These are phyloP conservation scores for Pythium phragmiticola DNA, from an alignment of 352 stramenopile species.

Conservation along the genomic window DNA sequence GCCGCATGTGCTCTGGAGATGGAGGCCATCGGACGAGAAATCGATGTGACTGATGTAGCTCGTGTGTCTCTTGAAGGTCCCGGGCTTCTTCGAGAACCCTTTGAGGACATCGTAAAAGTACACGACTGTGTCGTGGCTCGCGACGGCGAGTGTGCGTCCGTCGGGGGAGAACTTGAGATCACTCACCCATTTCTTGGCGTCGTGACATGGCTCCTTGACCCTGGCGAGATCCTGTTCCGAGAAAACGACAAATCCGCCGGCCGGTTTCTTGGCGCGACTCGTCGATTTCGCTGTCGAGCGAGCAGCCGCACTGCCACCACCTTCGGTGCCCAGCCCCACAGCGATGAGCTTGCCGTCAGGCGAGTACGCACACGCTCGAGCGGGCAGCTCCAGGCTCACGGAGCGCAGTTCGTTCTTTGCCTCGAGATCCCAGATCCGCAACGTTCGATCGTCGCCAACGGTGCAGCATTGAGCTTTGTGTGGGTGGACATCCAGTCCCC, in stretches of 20 bases:
- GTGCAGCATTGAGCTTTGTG: constrained; percentile 64
- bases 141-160: constrained; percentile 53
- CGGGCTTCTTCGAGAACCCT: constrained; percentile 52
- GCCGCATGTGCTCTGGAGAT: constrained; percentile 71
- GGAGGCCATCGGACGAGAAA: constrained; percentile 66
- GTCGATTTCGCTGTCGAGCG: constrained; percentile 10
- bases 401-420: constrained; percentile 40
- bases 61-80: constrained; percentile 74
- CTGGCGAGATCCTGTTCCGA: constrained; percentile 43
- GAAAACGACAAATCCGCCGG: constrained; percentile 66
- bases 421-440: constrained; percentile 82
- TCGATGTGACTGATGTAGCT: constrained; percentile 80
- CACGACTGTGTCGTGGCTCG: constrained; percentile 71
- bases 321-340: constrained; percentile 71
- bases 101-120: constrained; percentile 80
- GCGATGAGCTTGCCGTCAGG: constrained; percentile 87
- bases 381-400: constrained; percentile 40
- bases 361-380: constrained; percentile 82
- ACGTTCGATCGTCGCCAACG: constrained; percentile 75
- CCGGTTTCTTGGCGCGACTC: constrained; percentile 26
- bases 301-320: constrained; percentile 21
- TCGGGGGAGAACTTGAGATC: constrained; percentile 76
- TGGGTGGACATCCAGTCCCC: constrained; percentile 77
- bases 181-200: constrained; percentile 69
- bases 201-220: constrained; percentile 47